Conservation (phyloP, 2,329 filamentous ascomycete species). For the Ceratocystiopsis sp. region DNA sequence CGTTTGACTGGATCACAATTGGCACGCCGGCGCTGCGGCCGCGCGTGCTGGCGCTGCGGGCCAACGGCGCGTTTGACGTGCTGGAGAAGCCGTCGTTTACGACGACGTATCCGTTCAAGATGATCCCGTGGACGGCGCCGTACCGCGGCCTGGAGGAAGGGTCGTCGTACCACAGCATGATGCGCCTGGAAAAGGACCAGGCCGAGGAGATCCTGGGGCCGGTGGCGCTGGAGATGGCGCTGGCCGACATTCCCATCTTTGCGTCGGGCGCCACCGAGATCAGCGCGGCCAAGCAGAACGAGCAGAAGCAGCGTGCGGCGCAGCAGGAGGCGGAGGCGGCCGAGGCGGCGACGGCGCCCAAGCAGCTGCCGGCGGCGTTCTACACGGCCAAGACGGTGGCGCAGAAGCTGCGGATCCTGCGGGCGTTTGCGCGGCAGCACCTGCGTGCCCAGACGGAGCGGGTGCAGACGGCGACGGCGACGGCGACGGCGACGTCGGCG, state of each 20-base stretch:
- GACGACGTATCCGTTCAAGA: constrained; percentile 39
- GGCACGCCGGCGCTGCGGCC: constrained; percentile 37
- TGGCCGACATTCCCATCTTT: constrained; percentile 39
- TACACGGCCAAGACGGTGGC: constrained; percentile 24
- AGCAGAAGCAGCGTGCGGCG: constrained; percentile 16
- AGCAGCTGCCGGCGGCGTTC: constrained; percentile 24
- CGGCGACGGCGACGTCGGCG: not conserved
- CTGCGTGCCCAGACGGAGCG: constrained; percentile 4
- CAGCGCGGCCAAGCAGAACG: constrained; percentile 23
- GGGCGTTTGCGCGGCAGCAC: constrained; percentile 17
- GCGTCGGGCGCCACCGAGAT: constrained; percentile 31
- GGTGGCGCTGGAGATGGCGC: constrained; percentile 33
- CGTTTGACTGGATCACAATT: constrained; percentile 50
- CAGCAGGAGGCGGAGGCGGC: constrained; percentile 18
- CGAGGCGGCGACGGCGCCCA: constrained; percentile 16
- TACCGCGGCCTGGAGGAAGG: constrained; percentile 38
- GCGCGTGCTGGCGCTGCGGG: constrained; percentile 40
- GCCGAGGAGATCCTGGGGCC: constrained; percentile 35
- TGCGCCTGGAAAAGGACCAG: constrained; percentile 41
- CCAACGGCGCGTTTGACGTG: constrained; percentile 44
- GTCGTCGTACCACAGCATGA: constrained; percentile 34
- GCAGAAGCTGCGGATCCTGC: constrained; percentile 30
- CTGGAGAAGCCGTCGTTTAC: constrained; percentile 43
- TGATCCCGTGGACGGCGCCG: constrained; percentile 43
- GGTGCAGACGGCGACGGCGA: not conserved